phyloP scores from a whole-genome alignment of 768 basidiomycete genomes.

The Chalciporus pseudorubinellus region DNA sequence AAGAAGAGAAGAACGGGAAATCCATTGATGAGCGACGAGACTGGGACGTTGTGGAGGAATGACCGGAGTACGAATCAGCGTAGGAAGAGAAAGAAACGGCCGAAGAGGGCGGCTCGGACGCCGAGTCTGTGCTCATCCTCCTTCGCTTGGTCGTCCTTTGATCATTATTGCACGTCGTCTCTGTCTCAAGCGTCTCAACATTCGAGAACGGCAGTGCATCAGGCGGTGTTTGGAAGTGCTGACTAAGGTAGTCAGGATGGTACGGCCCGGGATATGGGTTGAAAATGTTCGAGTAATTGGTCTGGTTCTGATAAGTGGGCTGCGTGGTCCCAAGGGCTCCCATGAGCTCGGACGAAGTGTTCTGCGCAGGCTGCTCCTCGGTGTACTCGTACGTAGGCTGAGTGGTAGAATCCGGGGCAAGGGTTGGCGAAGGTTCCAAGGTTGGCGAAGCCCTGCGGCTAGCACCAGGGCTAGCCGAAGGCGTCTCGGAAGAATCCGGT shows the following conservation, averaged over 20 bases:
- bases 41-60: conserved; percentile 53
- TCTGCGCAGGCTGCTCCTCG: conserved; percentile 41
- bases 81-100: conserved; percentile 65
- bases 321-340: conserved; percentile 40
- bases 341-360: conserved; percentile 51
- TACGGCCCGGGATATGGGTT: conserved; percentile 68
- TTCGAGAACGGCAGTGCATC: conserved; percentile 56
- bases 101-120: conserved; percentile 53
- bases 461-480: conserved; percentile 71
- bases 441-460: conserved; percentile 72
- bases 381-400: conserved; percentile 50
- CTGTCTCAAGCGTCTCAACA: conserved; percentile 47
- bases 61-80: conserved; percentile 57
- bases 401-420: conserved; percentile 70
- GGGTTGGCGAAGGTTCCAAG: conserved; percentile 57
- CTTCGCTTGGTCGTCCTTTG: conserved; percentile 61
- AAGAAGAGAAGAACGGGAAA: conserved; percentile 55
- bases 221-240: conserved; percentile 43
- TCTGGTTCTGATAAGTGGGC: conserved; percentile 26
- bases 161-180: conserved; percentile 24
- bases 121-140: conserved; percentile 62
- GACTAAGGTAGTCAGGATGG: conserved; percentile 67
- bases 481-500: conserved; percentile 57
- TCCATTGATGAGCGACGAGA: conserved; percentile 67
- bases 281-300: conserved; percentile 36